Evolutionary conservation across 2,329 filamentous ascomycete species (phyloP), one percentile per base, ranked within the genome.

Genomic region (Elsinoe perseae): DNA sequence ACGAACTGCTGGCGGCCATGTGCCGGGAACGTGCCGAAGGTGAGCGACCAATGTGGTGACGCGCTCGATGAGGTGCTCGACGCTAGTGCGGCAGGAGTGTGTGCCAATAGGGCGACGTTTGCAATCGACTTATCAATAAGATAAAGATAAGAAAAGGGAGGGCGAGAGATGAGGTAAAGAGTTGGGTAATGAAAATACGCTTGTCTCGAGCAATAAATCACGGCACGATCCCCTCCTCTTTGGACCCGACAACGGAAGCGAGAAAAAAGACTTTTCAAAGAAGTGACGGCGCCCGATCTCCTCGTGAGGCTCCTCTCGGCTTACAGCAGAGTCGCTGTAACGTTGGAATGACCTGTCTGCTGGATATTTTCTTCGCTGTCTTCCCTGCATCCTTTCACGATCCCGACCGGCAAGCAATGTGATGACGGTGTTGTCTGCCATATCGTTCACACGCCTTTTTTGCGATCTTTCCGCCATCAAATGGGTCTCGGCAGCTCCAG

Each of bases 161-260:
- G 56, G 57, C 63, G 66, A 68, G 67, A 65, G 66, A 72, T 73
- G 72, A 73, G 71, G 72, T 75, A 75, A 75, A 68, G 66, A 68
- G 66, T 74, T 74, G 70, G 70, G 68, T 75, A 75, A 75, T 74
- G 71, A 64, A 73, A 74, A 73, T 65, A 40, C 52, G 54, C 53
- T 42, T 32, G 54, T 56, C 53, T 48, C 30, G 54, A 52, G 50
- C 40, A 54, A 55, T 59, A 50, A 59, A 59, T 46, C 50, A 53
- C 52, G 57, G 54, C 54, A 57, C 48, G 50, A 56, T 48, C 44
- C 50, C 48, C 28, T 30, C 18, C 28, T 9, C 20, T 36, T 16
- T 36, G 30, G 30, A 16, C 20, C 48, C 48, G 48, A 52, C 48
- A 52, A 32, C 48, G 48, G 48, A 52, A 32, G 48, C 48, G 30